Base-by-base conservation (phyloP, 1,284 basidiomycete species). In the Malassezia dermatis region DNA sequence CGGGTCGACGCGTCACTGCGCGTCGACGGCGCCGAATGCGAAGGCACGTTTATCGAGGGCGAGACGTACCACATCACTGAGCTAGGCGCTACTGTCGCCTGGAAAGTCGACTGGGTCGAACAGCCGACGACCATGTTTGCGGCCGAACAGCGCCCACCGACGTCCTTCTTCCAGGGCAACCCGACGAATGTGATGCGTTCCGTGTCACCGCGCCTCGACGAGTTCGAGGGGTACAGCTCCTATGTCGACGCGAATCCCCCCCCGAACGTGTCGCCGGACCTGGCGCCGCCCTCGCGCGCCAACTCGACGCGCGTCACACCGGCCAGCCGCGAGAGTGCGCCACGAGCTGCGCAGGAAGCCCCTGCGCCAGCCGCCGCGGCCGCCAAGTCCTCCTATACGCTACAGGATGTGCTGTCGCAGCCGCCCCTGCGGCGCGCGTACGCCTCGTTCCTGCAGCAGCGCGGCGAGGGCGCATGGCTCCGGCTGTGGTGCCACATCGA, bases 71-170 rank as follows among this genome's bases (percentile, higher is more conserved):
- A 57, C 37, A 28, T 57, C 13, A 57, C 55, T 13, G 47, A 48
- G 27, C 42, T n/a, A 2, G 55, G 55, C 42, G 55, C 43, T 8
- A 48, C 37, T 5, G 42, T 57, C 10, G 55, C 55, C 6, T 57
- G 55, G 55, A 50, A 56, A 17, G 48, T 56, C 32, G 53, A 56
- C 26, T 56, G 47, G 48, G 53, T 51, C 27, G 48, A 56, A 21
- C 27, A 32, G 17, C 40, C 30, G 4, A 24, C 48, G 19, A 35
- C 53, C 30, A 43, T 32, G 6, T 17, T 28, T 13, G 43, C 41
- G 2, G 21, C 34, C 17, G 46, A 48, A 26, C 49, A 34, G 19
- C 53, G 53, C 10, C 53, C 53, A 6, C 53, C 53, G 7, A 55
- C 53, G n/a, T 49, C 53, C 23, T 49, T 55, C 40, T 55, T 48